Percentiles rank a stretch among this genome's conserved stretches.
These are phyloP conservation scores for Colletotrichum sp. DNA, from an alignment of 2,329 filamentous ascomycete species.

Conservation along the genomic window DNA sequence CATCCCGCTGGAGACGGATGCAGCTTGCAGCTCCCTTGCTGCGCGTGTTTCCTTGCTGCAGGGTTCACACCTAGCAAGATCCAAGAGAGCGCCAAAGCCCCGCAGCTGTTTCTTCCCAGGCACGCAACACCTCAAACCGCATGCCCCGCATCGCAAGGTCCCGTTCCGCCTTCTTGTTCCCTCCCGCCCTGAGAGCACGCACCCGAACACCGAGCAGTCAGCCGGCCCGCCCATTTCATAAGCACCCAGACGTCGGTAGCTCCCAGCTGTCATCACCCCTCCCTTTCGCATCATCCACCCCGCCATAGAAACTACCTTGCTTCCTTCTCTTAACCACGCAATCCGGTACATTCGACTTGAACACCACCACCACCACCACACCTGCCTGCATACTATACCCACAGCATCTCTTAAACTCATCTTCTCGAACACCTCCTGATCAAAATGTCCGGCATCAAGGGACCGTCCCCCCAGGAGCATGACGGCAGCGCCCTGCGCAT, in stretches of 20 bases:
- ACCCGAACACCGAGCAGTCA: neutral
- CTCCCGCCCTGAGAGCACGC: neutral
- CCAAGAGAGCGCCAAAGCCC: neutral
- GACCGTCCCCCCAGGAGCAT: constrained; percentile 61
- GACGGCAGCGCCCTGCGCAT: constrained; percentile 81
- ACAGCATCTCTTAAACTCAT: neutral
- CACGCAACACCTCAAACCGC: constrained; percentile 7
- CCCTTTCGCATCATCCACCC: neutral
- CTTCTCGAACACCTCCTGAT: neutral
- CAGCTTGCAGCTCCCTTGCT: neutral
- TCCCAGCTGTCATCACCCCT: neutral
- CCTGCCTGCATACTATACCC: neutral
- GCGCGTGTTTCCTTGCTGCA: neutral
- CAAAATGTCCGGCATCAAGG: constrained; percentile 57
- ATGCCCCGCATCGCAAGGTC: constrained; percentile 20
- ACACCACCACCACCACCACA: neutral
- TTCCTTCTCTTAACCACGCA: neutral
- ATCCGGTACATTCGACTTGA: neutral
- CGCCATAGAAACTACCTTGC: neutral
- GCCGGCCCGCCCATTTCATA: neutral
- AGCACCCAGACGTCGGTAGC: neutral
- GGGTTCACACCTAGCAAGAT: neutral
- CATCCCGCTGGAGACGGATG: neutral
- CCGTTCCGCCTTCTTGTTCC: neutral
- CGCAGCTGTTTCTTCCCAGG: constrained; percentile 3